Conservation (phyloP, 371 early-diverging fungal species). For the Fennellomyces sp. region DNA sequence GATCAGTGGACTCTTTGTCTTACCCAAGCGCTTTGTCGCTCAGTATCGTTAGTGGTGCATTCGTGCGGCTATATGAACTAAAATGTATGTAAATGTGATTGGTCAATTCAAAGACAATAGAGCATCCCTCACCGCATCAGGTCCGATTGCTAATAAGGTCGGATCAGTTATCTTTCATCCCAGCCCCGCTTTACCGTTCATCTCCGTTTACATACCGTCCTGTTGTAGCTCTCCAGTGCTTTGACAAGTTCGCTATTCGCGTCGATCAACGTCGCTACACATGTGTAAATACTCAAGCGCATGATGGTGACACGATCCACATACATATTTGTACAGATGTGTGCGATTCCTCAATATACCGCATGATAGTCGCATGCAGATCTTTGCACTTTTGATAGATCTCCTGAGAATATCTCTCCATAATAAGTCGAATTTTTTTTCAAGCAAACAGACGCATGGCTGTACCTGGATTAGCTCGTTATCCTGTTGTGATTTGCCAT, state of each 20-base stretch:
- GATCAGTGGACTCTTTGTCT: neutral
- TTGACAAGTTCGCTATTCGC: neutral
- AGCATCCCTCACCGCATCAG: neutral
- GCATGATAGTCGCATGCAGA: constrained; percentile 10
- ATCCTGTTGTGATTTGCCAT: neutral
- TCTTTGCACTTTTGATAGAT: constrained; percentile 2
- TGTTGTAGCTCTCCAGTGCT: neutral
- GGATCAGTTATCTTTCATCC: neutral
- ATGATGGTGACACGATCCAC: constrained; percentile 6
- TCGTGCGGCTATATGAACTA: neutral
- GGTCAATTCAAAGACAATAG: neutral
- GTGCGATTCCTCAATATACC: constrained; percentile 3
- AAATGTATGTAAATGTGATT: constrained; percentile 1
- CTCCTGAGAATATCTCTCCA: neutral
- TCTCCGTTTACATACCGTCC: neutral
- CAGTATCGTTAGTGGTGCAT: neutral
- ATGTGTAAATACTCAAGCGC: neutral
- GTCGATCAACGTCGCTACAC: constrained; percentile 2
- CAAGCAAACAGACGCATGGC: neutral
- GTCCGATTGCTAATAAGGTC: constrained; percentile 2
- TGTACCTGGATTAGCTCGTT: neutral
- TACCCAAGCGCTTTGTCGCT: constrained; percentile 1
- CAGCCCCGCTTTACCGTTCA: neutral
- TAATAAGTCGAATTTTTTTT: neutral
- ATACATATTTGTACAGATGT: constrained; percentile 1